Evolutionary conservation across 176 grass and related monocot genomes (phyloP), one percentile per base, ranked within the genome.

Genomic region (Paspalum vaginatum): DNA sequence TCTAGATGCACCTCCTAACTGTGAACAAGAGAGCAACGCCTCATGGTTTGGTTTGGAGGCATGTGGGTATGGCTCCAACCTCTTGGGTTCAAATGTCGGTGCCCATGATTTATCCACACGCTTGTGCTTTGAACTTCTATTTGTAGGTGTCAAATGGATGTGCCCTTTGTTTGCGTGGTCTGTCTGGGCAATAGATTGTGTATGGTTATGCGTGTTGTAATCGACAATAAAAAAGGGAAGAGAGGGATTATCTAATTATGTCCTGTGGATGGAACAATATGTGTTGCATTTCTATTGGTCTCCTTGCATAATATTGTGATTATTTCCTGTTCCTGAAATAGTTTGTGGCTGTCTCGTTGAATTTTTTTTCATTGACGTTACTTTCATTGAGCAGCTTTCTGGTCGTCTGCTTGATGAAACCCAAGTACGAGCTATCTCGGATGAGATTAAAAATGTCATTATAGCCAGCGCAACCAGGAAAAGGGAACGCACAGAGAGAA

Each of bases 391-490:
- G 41, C 87, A 99, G 97, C 79, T 96, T 58, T 93, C 93, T 67
- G 97, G 97, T 6, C 58, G 77, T 42, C 86, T 96, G 54, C 97
- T 96, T 78, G 93, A 84, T 82, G 93, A 99, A 89, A 81, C 77
- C 78, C 97, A 99, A 87, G 97, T 99, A 66, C 87, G 87, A 66
- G 81, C 90, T 74, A 88, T 99, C 77, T 88, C 88, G 2, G 97
- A 99, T 82, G 92, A 99, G 76, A 89, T 99, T 74, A 99, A 99
- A 74, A 92, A 91, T 91, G 97, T 99, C 77, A 99, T 99, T 67
- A 99, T 92, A 67, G 97, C 97, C 27, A 96, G 97, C 15, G 88
- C 93, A 45, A 93, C 93, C 46, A 91, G 97, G 87, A 99, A 90
- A 89, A 95, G 79, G 48, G 97, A 96, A 51, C 93, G 97, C 45